phyloP scores from a whole-genome alignment of 331 rosid species.

The Quercus lobata region DNA sequence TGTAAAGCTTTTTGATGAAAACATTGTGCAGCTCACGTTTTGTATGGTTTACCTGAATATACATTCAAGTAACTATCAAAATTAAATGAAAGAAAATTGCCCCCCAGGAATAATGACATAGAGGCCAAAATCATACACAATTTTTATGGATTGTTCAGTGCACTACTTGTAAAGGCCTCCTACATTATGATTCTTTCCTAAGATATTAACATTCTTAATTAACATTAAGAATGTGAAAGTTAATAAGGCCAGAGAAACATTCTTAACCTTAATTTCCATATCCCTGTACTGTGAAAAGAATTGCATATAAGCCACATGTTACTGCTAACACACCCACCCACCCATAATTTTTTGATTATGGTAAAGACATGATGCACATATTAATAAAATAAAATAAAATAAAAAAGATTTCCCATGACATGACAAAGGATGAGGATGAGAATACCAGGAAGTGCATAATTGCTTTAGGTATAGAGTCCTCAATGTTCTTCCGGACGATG shows the following conservation, averaged over 20 bases:
- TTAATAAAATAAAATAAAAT: neutral
- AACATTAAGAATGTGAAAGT: neutral
- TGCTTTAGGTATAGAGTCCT: constrained; percentile 86
- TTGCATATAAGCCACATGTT: neutral
- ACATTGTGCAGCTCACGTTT: constrained; percentile 89
- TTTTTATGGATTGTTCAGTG: neutral
- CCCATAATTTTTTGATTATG: neutral
- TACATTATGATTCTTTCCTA: neutral
- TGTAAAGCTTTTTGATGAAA: constrained; percentile 85
- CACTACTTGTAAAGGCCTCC: neutral
- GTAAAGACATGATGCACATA: neutral
- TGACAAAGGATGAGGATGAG: neutral
- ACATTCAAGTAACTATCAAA: neutral
- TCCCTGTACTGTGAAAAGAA: neutral
- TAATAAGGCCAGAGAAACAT: neutral
- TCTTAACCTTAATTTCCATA: neutral
- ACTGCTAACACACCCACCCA: neutral
- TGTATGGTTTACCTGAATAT: constrained; percentile 76
- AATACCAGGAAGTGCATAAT: constrained; percentile 97
- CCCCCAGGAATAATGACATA: constrained; percentile 2
- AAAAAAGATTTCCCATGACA: neutral
- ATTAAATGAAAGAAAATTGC: constrained; percentile 2
- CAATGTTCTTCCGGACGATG: constrained; percentile 80
- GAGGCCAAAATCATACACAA: neutral
- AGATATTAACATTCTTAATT: neutral